Base-by-base conservation (phyloP, 106 monocot genomes). In the Ottelia alismoides region DNA sequence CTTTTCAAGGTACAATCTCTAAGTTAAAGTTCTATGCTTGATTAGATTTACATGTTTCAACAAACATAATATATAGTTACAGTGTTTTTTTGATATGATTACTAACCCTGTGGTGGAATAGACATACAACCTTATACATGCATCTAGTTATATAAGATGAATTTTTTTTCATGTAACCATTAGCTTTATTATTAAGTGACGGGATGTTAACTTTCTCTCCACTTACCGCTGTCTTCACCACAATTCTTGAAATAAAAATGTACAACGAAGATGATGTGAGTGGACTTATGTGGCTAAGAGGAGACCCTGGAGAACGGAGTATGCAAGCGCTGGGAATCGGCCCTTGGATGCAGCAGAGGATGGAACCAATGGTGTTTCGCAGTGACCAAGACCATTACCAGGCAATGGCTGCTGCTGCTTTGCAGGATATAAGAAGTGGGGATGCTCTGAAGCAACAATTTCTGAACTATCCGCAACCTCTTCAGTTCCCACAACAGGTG, bases 251-350 rank as follows among this genome's bases (percentile, higher is more conserved):
- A n/a, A n/a, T n/a, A n/a, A n/a, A n/a, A n/a, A n/a, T n/a, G n/a
- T n/a, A n/a, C n/a, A n/a, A n/a, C n/a, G 64, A 78, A 68, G 77
- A 78, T 61, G 84, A 81, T 9, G 61, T 63, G 52, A 85, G 69
- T 72, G 70, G 75, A 45, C 75, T 76, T 22, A 76, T 98, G 96
- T 90, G 85, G 81, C 60, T 79, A 47, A 76, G 79, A 54, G 81
- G 79, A 20, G 70, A 73, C 61, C 52, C 79, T 48, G 82, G 81
- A 45, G 80, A 71, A 2, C 70, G 68, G 51, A 74, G 71, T 7
- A 29, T 79, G 35, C 88, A 70, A 31, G 60, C 96, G 55, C 62
- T 76, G 44, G 79, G 76, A 57, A 67, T 77, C 47, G 73, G 72
- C 53, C 56, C 85, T 16, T 86, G 77, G 76, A 55, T 65, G 22